These are phyloP conservation scores for Aethionema arabicum DNA, from an alignment of 345 rosid genomes.

Conservation along the genomic window DNA sequence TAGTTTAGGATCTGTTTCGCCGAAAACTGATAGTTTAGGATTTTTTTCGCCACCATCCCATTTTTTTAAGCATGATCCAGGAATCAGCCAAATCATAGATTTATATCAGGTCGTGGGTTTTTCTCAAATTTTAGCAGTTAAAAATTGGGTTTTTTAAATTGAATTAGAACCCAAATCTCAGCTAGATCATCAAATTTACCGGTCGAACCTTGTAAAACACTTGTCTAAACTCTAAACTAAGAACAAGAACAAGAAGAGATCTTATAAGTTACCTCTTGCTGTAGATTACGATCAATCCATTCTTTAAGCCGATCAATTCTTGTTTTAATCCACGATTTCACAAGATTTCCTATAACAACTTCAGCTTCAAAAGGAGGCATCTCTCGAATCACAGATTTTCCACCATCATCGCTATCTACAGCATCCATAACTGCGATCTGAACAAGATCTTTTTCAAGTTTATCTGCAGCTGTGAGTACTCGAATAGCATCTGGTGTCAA, in stretches of 20 bases:
- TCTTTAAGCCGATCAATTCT: conserved; percentile 82
- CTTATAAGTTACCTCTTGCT: conserved; percentile 62
- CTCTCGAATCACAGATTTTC: conserved; percentile 90
- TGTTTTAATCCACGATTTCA: conserved; percentile 74
- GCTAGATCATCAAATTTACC: conserved; percentile 10
- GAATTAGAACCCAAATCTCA: too few relatives aligned
- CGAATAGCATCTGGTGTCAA: conserved; percentile 87
- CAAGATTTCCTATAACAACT: conserved; percentile 68
- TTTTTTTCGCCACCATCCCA: too few relatives aligned
- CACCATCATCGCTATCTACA: conserved; percentile 97
- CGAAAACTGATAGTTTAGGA: too few relatives aligned
- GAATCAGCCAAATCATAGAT: too few relatives aligned
- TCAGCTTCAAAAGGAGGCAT: conserved; percentile 99
- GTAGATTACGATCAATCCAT: conserved; percentile 83
- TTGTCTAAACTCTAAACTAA: conserved; percentile 8
- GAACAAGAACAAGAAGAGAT: background rate
- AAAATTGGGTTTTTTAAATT: too few relatives aligned
- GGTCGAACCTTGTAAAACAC: too few relatives aligned
- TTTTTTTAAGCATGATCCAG: too few relatives aligned
- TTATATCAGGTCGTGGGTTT: too few relatives aligned
- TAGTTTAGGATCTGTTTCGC: too few relatives aligned
- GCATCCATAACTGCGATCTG: conserved; percentile 97
- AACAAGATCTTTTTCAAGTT: conserved; percentile 94
- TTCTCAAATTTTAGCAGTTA: too few relatives aligned
- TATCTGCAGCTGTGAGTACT: conserved; percentile 91